phyloP scores from a whole-genome alignment of 768 basidiomycete genomes.

The Termitomyces sp. region DNA sequence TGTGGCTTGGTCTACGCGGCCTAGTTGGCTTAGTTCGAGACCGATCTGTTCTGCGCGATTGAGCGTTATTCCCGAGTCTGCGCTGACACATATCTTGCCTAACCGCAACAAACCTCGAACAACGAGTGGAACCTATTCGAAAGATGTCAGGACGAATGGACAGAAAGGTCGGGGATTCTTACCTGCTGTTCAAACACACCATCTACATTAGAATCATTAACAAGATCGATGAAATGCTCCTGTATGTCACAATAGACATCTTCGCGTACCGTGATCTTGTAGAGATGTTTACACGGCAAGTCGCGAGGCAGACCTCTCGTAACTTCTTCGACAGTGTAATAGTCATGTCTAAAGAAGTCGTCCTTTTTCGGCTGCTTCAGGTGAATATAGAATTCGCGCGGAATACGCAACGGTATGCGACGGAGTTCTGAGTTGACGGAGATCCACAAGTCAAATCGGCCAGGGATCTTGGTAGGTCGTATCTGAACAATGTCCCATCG shows the following conservation, averaged over 20 bases:
- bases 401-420: conserved; percentile 79
- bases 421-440: conserved; percentile 76
- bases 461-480: conserved; percentile 67
- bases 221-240: conserved; percentile 89
- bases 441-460: conserved; percentile 88
- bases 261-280: conserved; percentile 80
- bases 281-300: conserved; percentile 73
- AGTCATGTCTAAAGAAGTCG: conserved; percentile 63
- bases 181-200: conserved; percentile 95
- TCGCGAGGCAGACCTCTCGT: conserved; percentile 77
- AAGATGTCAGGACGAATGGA: neutral
- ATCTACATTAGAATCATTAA: conserved; percentile 92
- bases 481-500: conserved; percentile 95
- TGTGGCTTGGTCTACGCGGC: conserved; percentile 53
- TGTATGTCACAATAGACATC: conserved; percentile 79
- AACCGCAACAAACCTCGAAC: conserved; percentile 79
- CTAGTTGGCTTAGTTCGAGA: conserved; percentile 81
- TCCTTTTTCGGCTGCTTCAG: conserved; percentile 61
- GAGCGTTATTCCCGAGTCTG: conserved; percentile 65
- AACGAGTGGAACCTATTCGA: conserved; percentile 69
- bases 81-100: conserved; percentile 77
- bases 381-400: conserved; percentile 92
- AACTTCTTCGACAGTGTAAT: conserved; percentile 72
- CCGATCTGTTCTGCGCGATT: conserved; percentile 80
- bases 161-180: conserved; percentile 12